Percentiles rank a stretch among this genome's conserved stretches.
These are phyloP conservation scores for Claviceps sp. DNA, from an alignment of 2,329 filamentous ascomycete genomes.

Conservation along the genomic window DNA sequence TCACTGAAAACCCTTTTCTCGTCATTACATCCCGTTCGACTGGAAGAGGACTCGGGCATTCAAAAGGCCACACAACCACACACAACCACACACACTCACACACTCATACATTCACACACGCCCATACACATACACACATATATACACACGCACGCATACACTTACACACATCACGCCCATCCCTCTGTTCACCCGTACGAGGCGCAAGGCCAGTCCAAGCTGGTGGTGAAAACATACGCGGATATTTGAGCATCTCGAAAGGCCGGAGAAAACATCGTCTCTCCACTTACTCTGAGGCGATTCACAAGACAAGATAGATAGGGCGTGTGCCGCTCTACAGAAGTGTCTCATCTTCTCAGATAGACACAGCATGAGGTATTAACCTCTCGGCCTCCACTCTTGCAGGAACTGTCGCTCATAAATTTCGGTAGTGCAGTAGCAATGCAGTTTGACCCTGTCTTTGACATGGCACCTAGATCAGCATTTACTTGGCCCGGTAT, in stretches of 20 bases:
- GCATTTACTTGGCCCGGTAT: conserved; percentile 38
- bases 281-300: background rate
- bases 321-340: background rate
- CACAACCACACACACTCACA: background rate
- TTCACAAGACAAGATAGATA: background rate
- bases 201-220: background rate
- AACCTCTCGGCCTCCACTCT: background rate
- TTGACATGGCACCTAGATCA: conserved; percentile 37
- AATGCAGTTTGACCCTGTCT: conserved; percentile 36
- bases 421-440: conserved; percentile 30
- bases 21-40: background rate
- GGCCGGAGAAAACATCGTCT: background rate
- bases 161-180: background rate
- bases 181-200: background rate
- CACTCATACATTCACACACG: background rate
- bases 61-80: background rate
- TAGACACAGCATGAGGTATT: conserved; percentile 24
- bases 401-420: background rate
- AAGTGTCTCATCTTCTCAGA: background rate
- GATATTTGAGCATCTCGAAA: background rate
- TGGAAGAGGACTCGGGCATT: background rate
- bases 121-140: background rate
- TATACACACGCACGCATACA: background rate
- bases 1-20: background rate
- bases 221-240: background rate